Evolutionary conservation across 2,329 filamentous ascomycete genomes (phyloP), one percentile per base, ranked within the genome.

Genomic region (Macrophomina tecta): DNA sequence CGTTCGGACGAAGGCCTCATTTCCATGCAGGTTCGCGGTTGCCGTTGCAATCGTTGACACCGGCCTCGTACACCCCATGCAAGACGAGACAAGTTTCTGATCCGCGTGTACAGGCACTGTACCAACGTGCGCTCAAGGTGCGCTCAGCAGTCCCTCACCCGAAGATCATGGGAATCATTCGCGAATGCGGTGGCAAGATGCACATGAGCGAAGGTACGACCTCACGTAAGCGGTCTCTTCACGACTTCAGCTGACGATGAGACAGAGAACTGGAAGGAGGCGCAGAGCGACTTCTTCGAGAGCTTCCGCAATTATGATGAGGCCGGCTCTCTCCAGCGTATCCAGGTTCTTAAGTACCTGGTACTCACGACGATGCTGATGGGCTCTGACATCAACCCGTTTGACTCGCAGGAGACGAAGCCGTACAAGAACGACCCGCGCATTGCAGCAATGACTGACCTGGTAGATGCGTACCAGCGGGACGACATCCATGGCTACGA

Each of bases 231-330:
- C 65, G 55, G 68, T 68, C 71, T 73, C 32, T n/a, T 49, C 42
- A 18, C 16, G 45, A 49, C 58, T 49, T 75, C 73, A 77, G 70
- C 51, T 42, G 45, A 55, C 32, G 16, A 34, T 55, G 45, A 45
- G 32, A 64, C 72, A 85, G 95, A 98, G 82, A 98, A 98, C 78
- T 99, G 95, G 95, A 93, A 95, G 78, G 92, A 94, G 75, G 95
- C 95, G 0, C 94, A 98, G 80, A 94, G 90, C 73, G 95, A 98
- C 82, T 99, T 99, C 80, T 97, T 97, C 79, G 95, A 99, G 79
- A 97, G 94, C 0, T 99, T 99, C 84, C 91, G 94, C 67, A 98
- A 97, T 82, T 99, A 98, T 81, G 95, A 99, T 77, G 95, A 99
- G 83, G 95, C 95, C 48, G 95, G 95, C 53, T 97, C 94, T 32